phyloP scores from a whole-genome alignment of 257 asterid genomes.

The Solanum etuberosum region DNA sequence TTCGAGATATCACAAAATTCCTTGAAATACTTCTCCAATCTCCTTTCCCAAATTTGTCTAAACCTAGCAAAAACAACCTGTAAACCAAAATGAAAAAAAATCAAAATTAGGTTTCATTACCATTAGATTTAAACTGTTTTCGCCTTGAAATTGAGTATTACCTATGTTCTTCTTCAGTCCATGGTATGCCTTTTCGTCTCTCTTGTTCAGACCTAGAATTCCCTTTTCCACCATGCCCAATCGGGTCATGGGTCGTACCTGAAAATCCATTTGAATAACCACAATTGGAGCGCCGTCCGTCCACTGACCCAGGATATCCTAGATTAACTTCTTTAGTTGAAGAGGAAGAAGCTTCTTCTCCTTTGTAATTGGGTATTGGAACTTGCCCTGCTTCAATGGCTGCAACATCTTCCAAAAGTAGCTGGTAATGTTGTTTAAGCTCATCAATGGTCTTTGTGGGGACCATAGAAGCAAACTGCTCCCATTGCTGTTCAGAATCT shows the following conservation, averaged over 20 bases:
- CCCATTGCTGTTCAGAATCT: conserved; percentile 42
- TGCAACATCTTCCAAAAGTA: conserved; percentile 54
- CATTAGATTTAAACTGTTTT: neutral
- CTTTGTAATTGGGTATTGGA: conserved; percentile 45
- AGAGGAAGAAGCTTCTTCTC: conserved; percentile 29
- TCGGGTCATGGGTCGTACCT: conserved; percentile 26
- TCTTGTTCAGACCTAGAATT: conserved; percentile 63
- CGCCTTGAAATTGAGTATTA: conserved; percentile 1
- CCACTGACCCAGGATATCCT: conserved; percentile 6
- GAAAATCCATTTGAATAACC: conserved; percentile 25
- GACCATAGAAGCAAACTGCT: conserved; percentile 44
- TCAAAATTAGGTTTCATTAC: neutral
- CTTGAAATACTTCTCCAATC: conserved; percentile 98
- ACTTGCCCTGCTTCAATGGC: conserved; percentile 76
- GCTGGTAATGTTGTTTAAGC: conserved; percentile 47
- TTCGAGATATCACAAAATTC: conserved; percentile 74
- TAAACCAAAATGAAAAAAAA: neutral
- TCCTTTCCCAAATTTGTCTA: conserved; percentile 93
- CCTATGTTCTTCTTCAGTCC: conserved; percentile 99
- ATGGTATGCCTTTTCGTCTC: conserved; percentile 83
- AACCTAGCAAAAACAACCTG: conserved; percentile 80
- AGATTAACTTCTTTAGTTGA: conserved; percentile 23
- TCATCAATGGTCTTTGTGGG: conserved; percentile 62
- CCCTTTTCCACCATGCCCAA: conserved; percentile 29
- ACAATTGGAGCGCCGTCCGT: conserved; percentile 6